Evolutionary conservation across 331 rosid species (phyloP).

Genomic region (Acacia pycnantha): DNA sequence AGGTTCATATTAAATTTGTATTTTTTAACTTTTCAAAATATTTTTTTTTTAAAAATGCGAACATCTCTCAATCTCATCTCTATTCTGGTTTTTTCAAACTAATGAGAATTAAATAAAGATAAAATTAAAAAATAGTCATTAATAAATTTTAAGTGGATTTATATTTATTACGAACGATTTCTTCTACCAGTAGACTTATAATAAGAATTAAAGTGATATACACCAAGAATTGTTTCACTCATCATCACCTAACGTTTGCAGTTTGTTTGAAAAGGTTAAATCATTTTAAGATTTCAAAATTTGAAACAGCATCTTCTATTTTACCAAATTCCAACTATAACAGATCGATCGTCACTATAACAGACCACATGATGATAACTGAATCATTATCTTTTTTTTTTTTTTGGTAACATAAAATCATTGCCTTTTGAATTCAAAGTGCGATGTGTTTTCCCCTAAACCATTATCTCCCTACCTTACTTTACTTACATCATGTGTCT

Average conservation of each 20-base stretch:
- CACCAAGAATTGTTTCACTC: too few relatives aligned
- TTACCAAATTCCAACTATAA: not conserved
- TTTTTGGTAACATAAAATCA: constrained; percentile 28
- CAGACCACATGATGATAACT: constrained; percentile 22
- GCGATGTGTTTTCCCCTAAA: not conserved
- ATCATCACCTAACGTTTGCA: not conserved
- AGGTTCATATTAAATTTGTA: not conserved
- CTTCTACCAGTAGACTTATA: too few relatives aligned
- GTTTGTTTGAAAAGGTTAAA: not conserved
- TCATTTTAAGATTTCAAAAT: constrained; percentile 42
- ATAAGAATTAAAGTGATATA: too few relatives aligned
- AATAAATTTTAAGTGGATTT: too few relatives aligned
- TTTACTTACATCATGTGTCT: not conserved
- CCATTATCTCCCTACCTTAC: not conserved
- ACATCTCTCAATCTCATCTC: too few relatives aligned
- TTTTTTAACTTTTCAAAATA: too few relatives aligned
- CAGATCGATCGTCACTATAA: not conserved
- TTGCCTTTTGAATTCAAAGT: constrained; percentile 46
- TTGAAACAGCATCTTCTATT: constrained; percentile 45
- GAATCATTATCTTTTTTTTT: constrained; percentile 28
- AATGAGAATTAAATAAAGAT: too few relatives aligned
- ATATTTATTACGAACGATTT: too few relatives aligned
- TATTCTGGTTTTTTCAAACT: too few relatives aligned
- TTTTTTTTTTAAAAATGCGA: too few relatives aligned
- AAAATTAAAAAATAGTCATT: too few relatives aligned